Percentiles rank a stretch among this genome's conserved stretches.
These are phyloP conservation scores for Penicillium dipodomyicola DNA, from an alignment of 495 filamentous ascomycete species.

Conservation along the genomic window DNA sequence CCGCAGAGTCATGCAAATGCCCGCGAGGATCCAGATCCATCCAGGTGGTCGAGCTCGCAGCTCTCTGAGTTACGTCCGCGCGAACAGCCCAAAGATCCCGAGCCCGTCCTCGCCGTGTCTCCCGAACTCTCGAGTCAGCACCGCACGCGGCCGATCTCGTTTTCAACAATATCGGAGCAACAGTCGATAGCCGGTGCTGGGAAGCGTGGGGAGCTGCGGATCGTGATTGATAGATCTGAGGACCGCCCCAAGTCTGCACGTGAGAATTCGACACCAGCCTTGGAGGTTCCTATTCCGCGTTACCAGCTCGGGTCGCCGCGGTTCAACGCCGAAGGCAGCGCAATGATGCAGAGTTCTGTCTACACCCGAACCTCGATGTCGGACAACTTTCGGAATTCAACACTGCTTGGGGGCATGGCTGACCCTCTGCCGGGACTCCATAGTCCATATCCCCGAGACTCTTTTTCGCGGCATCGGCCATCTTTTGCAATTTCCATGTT, in stretches of 20 bases:
- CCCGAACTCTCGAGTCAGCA: slow-evolving; percentile 27
- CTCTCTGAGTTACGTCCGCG: slow-evolving; percentile 46
- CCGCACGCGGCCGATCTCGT: slow-evolving; percentile 59
- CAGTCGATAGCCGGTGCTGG: slow-evolving; percentile 33
- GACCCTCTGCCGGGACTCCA: slow-evolving; percentile 22
- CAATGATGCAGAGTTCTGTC: slow-evolving; percentile 74
- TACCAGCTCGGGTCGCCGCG: slow-evolving; percentile 81
- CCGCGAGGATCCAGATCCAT: slow-evolving; percentile 36
- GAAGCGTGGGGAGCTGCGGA: slow-evolving; percentile 64
- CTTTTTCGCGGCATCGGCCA: slow-evolving; percentile 25
- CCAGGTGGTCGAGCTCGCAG: slow-evolving; percentile 49
- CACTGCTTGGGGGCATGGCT: slow-evolving; percentile 33
- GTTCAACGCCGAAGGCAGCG: slow-evolving; percentile 75
- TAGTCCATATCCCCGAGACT: slow-evolving; percentile 27
- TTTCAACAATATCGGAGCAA: slow-evolving; percentile 60
- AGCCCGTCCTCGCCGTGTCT: slow-evolving; percentile 29
- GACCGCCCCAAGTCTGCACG: slow-evolving; percentile 67
- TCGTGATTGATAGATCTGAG: slow-evolving; percentile 79
- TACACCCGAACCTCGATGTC: slow-evolving; percentile 53
- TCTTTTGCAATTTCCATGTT: slow-evolving; percentile 47
- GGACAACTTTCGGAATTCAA: slow-evolving; percentile 54
- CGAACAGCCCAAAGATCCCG: slow-evolving; percentile 28
- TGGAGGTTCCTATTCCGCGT: slow-evolving; percentile 82
- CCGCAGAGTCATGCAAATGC: slow-evolving; percentile 21
- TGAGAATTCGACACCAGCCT: slow-evolving; percentile 48